A percentile compares a stretch with the other conserved stretches of the same genome.
These are phyloP conservation scores for Euryodendron excelsum DNA, from an alignment of 148 eudicot genomes.

Conservation along the genomic window DNA sequence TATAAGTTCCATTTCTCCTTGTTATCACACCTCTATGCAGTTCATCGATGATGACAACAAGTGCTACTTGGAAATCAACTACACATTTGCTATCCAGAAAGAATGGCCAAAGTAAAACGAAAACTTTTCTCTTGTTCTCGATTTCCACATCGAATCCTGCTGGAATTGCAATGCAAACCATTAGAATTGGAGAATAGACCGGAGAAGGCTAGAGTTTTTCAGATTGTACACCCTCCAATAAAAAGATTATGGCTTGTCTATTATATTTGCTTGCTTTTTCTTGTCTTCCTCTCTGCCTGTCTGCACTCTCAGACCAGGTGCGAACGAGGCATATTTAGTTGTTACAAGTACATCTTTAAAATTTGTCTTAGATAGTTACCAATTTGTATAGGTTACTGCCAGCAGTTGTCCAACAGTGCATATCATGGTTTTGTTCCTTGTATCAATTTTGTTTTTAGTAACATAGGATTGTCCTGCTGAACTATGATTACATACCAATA, in stretches of 20 bases:
- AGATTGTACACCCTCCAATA: neutral
- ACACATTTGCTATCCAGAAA: constrained; percentile 61
- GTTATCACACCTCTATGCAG: constrained; percentile 20
- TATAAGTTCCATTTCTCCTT: neutral
- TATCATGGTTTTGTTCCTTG: neutral
- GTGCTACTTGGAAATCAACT: constrained; percentile 68
- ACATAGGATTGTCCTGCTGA: neutral
- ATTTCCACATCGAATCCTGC: neutral
- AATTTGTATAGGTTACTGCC: neutral
- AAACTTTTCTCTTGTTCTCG: neutral
- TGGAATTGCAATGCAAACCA: constrained; percentile 1
- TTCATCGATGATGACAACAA: constrained; percentile 67
- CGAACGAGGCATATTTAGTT: neutral
- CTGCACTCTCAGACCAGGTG: neutral
- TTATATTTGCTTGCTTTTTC: constrained; percentile 5
- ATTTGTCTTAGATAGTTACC: neutral
- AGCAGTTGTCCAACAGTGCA: neutral
- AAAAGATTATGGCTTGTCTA: neutral
- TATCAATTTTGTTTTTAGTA: neutral
- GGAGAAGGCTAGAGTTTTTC: neutral
- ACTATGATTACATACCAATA: too few species aligned
- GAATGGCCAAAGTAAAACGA: constrained; percentile 39
- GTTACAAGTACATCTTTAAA: neutral
- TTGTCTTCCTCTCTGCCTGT: neutral
- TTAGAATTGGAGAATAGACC: neutral